Conservation (phyloP, 2,329 filamentous ascomycete genomes). For the Sclerotinia glacialis region DNA sequence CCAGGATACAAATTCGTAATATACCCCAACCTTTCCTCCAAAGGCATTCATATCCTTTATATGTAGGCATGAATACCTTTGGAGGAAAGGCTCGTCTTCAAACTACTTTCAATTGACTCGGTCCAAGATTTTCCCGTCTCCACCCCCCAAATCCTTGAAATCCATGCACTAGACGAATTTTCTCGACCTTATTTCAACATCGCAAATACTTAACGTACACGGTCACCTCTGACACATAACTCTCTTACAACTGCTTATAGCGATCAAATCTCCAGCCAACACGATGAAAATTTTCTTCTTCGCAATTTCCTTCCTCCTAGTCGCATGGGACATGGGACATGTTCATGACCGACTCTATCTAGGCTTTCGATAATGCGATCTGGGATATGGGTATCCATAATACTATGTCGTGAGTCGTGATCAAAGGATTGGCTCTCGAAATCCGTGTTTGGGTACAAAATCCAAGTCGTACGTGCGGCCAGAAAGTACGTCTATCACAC, state of each 20-base stretch:
- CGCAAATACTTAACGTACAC: slow-evolving; percentile 34
- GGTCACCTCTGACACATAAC: slow-evolving; percentile 26
- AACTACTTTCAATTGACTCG: background rate
- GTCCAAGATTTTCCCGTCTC: background rate
- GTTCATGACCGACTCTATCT: background rate
- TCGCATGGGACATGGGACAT: background rate
- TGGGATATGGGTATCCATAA: background rate
- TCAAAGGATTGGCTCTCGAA: slow-evolving; percentile 7
- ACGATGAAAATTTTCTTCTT: background rate
- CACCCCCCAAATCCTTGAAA: no score
- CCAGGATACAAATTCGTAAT: background rate
- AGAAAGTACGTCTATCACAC: no score
- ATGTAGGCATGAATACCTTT: background rate
- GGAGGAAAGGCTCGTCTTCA: background rate
- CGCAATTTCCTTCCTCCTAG: background rate
- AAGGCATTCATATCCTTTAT: background rate
- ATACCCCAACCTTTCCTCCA: slow-evolving; percentile 1
- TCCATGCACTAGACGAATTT: slow-evolving; percentile 22
- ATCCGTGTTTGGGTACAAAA: background rate
- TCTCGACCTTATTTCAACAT: slow-evolving; percentile 30
- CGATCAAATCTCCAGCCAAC: slow-evolving; percentile 11
- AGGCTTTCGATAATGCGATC: background rate
- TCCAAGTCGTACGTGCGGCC: no score
- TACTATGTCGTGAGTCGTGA: slow-evolving; percentile 4
- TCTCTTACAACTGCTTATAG: slow-evolving; percentile 30